phyloP scores from a whole-genome alignment of 1,284 basidiomycete species.

The Pascua sp. region DNA sequence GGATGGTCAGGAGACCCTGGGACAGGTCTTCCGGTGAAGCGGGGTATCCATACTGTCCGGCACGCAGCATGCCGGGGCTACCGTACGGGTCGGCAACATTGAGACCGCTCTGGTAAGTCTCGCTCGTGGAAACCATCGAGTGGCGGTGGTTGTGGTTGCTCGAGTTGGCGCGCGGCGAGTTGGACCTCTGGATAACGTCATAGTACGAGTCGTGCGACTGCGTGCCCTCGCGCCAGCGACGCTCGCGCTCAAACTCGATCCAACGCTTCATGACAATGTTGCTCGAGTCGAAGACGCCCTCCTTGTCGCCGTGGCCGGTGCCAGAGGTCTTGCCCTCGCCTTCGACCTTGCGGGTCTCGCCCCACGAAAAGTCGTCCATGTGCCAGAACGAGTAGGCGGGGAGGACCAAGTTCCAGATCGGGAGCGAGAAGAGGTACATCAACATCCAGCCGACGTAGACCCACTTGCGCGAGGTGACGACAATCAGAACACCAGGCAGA shows the following conservation, averaged over 20 bases:
- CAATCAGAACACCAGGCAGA: slow-evolving; percentile 89
- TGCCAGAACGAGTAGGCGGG: slow-evolving; percentile 97
- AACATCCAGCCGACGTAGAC: slow-evolving; percentile 97
- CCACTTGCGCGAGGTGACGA: slow-evolving; percentile 88
- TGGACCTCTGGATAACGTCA: slow-evolving; percentile 40
- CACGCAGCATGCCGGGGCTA: slow-evolving; percentile 30
- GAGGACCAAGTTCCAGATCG: slow-evolving; percentile 92
- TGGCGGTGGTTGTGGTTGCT: slow-evolving; percentile 55
- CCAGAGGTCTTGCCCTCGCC: slow-evolving; percentile 63
- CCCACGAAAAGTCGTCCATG: slow-evolving; percentile 99
- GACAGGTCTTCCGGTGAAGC: slow-evolving; percentile 61
- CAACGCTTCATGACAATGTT: slow-evolving; percentile 99
- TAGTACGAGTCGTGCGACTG: slow-evolving; percentile 71
- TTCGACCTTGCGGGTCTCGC: slow-evolving; percentile 83
- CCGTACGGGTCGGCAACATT: slow-evolving; percentile 45
- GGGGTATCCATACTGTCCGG: slow-evolving; percentile 48
- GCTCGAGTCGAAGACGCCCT: slow-evolving; percentile 91
- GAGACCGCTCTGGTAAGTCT: slow-evolving; percentile 55
- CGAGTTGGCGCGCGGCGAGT: slow-evolving; percentile 48
- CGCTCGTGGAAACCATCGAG: slow-evolving; percentile 70
- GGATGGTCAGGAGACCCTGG: slow-evolving; percentile 35
- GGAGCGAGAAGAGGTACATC: slow-evolving; percentile 85
- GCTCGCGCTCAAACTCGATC: slow-evolving; percentile 96
- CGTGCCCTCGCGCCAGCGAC: slow-evolving; percentile 83
- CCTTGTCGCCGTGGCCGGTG: slow-evolving; percentile 75